Conservation (phyloP, 164 flowering plant genomes). For the Magnolia sinica region DNA sequence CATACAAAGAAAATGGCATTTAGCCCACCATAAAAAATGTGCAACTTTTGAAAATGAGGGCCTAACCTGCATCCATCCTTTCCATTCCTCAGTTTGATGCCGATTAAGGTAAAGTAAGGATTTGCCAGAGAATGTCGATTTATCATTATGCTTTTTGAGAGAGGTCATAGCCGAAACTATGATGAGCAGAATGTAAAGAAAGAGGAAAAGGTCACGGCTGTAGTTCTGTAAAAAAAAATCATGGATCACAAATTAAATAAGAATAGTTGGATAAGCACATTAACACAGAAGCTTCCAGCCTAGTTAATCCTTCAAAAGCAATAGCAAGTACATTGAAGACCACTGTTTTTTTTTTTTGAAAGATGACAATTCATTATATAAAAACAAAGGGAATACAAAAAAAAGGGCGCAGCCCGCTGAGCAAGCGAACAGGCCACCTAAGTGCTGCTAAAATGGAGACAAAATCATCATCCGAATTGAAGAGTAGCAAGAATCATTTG, state of each 20-base stretch:
- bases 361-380: no score
- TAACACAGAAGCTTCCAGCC: no score
- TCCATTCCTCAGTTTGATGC: slow-evolving; percentile 99
- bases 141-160: slow-evolving; percentile 81
- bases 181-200: slow-evolving; percentile 77
- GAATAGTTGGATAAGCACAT: background rate
- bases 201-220: slow-evolving; percentile 92
- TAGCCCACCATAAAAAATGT: no score
- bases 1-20: background rate
- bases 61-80: slow-evolving; percentile 99
- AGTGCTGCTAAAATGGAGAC: background rate
- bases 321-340: no score
- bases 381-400: no score
- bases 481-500: background rate
- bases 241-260: background rate
- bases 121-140: slow-evolving; percentile 86
- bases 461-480: background rate
- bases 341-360: no score
- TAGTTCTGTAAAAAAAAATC: slow-evolving; percentile 59
- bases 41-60: slow-evolving; percentile 4
- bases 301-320: background rate
- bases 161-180: slow-evolving; percentile 89
- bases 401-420: no score
- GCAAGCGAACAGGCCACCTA: no score
- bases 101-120: slow-evolving; percentile 81